Evolutionary conservation across 1,139 yeast species (phyloP), one percentile per base, ranked within the genome.

Genomic region (Kurtzmaniella quercitrusa): DNA sequence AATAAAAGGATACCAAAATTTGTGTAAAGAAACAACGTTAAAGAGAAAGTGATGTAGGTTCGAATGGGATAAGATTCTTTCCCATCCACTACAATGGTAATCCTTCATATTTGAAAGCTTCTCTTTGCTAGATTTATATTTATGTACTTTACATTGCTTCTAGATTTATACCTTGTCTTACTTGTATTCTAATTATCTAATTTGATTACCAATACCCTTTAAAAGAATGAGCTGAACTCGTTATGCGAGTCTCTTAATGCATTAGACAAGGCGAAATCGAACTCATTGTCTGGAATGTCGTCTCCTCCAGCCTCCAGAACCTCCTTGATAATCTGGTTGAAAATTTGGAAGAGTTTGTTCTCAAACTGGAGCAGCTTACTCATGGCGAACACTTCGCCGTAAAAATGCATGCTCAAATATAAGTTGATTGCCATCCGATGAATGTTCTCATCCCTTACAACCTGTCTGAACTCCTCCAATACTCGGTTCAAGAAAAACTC

Each of bases 371-470:
- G 60, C 1, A 63, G 50, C 25, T 58, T 55, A 3, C 75, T 68
- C 6, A 61, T 56, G 44, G 72, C 77, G 48, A 73, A 73, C 0
- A 72, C 62, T 46, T 68, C 72, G 48, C 64, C 63, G 46, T 72
- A 65, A 44, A 71, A 73, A 46, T 66, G 65, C 16, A 64, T 59
- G 48, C 71, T 75, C 38, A 72, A 56, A 48, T 64, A 65, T 48
- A 70, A 60, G 44, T 68, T 68, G 15, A 45, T 52, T 10, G 48
- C 40, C 34, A 55, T 50, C 10, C 50, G 48, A 4, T 39, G 38
- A 12, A 56, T 43, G 16, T 48, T 44, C 23, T 58, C 56, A 37
- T 58, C 51, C 3, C 47, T 41, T 27, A 58, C 55, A 14, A 63
- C 45, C 29, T 52, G 44, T 48, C 74, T 50, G 38, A 68, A 54